These are phyloP conservation scores for Isatis lusitanica DNA, from an alignment of 441 rosid genomes.

Conservation along the genomic window DNA sequence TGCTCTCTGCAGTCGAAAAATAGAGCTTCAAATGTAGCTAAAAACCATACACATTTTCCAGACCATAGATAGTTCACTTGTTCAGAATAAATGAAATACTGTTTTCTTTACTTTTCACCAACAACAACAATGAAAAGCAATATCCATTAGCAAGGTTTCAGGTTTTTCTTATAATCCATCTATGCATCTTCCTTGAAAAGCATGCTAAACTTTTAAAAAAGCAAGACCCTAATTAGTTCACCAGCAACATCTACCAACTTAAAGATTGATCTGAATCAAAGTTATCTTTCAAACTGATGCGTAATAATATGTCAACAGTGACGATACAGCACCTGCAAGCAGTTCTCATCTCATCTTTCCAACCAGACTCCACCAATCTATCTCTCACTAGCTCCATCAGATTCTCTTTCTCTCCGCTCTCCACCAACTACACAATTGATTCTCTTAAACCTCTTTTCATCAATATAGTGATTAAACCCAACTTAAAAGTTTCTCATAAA, in stretches of 20 bases:
- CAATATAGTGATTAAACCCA: background rate
- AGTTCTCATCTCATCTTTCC: constrained; percentile 90
- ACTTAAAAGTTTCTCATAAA: background rate
- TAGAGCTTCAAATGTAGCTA: background rate
- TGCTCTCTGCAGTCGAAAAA: constrained; percentile 48
- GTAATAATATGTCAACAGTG: background rate
- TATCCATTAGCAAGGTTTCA: background rate
- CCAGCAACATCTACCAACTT: background rate
- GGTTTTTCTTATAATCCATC: background rate
- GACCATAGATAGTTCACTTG: background rate
- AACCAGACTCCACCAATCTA: constrained; percentile 80
- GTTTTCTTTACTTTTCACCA: background rate
- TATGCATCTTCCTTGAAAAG: background rate
- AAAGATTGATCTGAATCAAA: constrained; percentile 8
- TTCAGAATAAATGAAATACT: background rate
- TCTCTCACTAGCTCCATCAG: constrained; percentile 84
- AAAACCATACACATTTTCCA: background rate
- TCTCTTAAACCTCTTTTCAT: background rate
- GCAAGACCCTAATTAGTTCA: background rate
- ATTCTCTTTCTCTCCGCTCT: constrained; percentile 85
- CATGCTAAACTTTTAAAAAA: background rate
- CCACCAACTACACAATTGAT: constrained; percentile 49
- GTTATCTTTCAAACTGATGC: background rate
- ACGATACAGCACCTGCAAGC: constrained; percentile 66
- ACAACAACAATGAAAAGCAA: background rate